phyloP scores from a whole-genome alignment of 2,329 filamentous ascomycete genomes.

The Pyricularia grisea region DNA sequence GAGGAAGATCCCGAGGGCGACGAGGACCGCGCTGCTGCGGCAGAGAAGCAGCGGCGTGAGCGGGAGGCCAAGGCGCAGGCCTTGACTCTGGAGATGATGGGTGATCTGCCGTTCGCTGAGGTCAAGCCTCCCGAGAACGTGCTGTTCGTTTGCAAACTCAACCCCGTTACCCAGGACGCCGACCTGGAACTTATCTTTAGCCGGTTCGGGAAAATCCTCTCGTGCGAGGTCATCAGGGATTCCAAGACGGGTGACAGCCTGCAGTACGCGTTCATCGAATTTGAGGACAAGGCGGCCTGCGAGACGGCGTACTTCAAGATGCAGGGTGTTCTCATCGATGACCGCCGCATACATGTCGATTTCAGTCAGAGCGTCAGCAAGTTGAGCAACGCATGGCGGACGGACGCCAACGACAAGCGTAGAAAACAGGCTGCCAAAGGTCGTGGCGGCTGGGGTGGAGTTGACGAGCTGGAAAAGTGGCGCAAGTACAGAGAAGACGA shows the following conservation, averaged over 20 bases:
- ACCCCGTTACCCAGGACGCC: conserved; percentile 90
- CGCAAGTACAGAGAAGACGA: conserved; percentile 75
- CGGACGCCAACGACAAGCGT: conserved; percentile 74
- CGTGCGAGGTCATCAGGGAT: conserved; percentile 92
- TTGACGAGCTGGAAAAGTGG: conserved; percentile 79
- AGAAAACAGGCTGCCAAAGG: conserved; percentile 36
- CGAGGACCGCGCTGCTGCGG: conserved; percentile 56
- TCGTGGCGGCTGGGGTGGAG: conserved; percentile 73
- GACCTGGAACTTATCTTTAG: conserved; percentile 95
- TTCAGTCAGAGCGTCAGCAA: conserved; percentile 93
- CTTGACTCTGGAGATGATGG: conserved; percentile 93
- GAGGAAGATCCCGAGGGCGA: conserved; percentile 54
- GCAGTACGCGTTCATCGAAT: conserved; percentile 97
- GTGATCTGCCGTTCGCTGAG: conserved; percentile 92
- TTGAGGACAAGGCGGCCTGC: conserved; percentile 83
- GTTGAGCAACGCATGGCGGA: conserved; percentile 82
- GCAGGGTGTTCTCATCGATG: conserved; percentile 94
- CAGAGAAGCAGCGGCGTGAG: conserved; percentile 73
- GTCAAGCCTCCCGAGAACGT: conserved; percentile 97
- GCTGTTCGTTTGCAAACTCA: conserved; percentile 96
- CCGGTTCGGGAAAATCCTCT: conserved; percentile 89
- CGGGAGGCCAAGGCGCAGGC: conserved; percentile 90
- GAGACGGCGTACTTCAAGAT: conserved; percentile 98
- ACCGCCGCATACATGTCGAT: conserved; percentile 95
- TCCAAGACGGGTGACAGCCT: conserved; percentile 89